Percentiles rank a stretch among this genome's conserved stretches.
Conservation (phyloP, 495 filamentous ascomycete species). For the Penicillium chermesinum region DNA sequence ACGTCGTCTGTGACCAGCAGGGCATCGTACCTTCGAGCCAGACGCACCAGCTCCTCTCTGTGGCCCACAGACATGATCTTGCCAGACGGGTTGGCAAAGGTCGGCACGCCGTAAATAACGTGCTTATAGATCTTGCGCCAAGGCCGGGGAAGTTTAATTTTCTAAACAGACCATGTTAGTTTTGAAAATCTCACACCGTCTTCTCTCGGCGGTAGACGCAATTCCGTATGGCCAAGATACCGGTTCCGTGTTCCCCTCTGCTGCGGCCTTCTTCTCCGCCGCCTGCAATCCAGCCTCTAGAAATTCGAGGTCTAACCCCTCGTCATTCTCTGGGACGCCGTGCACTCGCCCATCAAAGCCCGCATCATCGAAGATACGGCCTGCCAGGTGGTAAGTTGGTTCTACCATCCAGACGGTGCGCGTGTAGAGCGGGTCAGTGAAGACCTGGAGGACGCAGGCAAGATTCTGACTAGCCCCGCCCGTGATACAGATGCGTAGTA, state of each 20-base stretch:
- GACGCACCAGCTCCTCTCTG: conserved; percentile 54
- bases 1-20: conserved; percentile 84
- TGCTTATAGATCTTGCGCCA: conserved; percentile 71
- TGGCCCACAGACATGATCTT: conserved; percentile 63
- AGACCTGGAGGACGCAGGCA: conserved; percentile 65
- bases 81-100: conserved; percentile 75
- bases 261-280: conserved; percentile 28
- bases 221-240: conserved; percentile 34
- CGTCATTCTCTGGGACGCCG: conserved; percentile 67
- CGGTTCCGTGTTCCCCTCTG: conserved; percentile 30
- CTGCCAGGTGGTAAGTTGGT: conserved; percentile 76
- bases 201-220: neutral
- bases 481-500: conserved; percentile 69
- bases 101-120: conserved; percentile 78
- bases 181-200: neutral
- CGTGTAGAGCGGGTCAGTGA: conserved; percentile 73
- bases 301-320: conserved; percentile 61
- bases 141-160: conserved; percentile 36
- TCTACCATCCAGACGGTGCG: conserved; percentile 71
- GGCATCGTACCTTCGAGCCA: conserved; percentile 71
- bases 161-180: conserved; percentile 22
- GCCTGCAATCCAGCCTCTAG: conserved; percentile 47
- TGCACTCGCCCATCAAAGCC: conserved; percentile 58
- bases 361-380: conserved; percentile 72
- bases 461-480: conserved; percentile 76